phyloP scores from a whole-genome alignment of 78 protist species.

The slime mould (Dictyostelium discoideum) region DNA sequence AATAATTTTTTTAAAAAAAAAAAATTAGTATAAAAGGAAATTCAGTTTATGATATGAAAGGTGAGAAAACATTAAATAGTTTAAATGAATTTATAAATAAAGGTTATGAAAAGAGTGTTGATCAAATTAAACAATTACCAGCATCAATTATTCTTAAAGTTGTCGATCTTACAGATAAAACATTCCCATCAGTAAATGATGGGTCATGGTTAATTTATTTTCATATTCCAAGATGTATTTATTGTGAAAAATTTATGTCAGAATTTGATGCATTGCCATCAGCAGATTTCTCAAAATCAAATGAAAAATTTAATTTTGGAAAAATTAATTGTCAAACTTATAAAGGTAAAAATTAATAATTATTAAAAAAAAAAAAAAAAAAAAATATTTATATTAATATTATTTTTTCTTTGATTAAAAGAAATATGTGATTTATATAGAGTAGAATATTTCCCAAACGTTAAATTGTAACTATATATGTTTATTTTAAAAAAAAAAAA shows the following conservation, averaged over 20 bases:
- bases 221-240: constrained; percentile 87
- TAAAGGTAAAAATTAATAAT: not conserved
- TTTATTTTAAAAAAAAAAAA: not conserved
- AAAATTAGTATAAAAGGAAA: not conserved
- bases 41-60: constrained; percentile 45
- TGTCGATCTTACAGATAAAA: not conserved
- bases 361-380: not conserved
- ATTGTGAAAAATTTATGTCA: constrained; percentile 80
- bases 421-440: constrained; percentile 35
- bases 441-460: constrained; percentile 38
- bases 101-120: not conserved
- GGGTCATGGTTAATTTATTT: constrained; percentile 84
- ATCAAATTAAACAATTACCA: not conserved
- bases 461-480: constrained; percentile 36
- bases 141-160: not conserved
- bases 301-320: constrained; percentile 79
- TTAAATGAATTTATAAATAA: not conserved
- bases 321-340: constrained; percentile 81
- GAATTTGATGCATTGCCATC: constrained; percentile 77
- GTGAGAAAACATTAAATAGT: constrained; percentile 19
- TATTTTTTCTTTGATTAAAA: not conserved
- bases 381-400: too few species aligned
- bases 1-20: too few species aligned
- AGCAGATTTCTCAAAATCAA: not conserved
- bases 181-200: not conserved